Evolutionary conservation across 768 basidiomycete genomes (phyloP), one percentile per base, ranked within the genome.

Genomic region (Termitomyces titanicus): DNA sequence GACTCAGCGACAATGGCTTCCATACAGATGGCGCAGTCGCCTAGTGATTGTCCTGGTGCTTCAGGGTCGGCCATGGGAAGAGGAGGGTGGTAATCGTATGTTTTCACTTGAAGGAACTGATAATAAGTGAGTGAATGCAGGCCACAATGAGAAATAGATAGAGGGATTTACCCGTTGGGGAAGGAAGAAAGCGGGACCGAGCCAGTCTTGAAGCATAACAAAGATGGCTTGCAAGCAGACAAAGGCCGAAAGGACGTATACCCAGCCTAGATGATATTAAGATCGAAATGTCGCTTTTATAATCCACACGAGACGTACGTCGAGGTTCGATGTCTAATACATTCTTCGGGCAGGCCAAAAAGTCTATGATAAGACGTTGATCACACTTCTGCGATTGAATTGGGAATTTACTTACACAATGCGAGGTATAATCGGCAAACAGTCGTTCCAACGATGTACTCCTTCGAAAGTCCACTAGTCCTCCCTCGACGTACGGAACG

Each of bases 21-120:
- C 92, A 96, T 94, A 64, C 94, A 96, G 50, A 97, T 95, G 6
- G 92, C 83, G 63, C 94, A 97, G 65, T 95, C 92, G 7, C 90
- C 92, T 15, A 92, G 72, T 3, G 87, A 80, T 60, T 86, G 83
- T 43, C 87, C 86, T 2, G 86, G 85, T 2, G 88, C 79, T 66
- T 94, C 92, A 0, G 87, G 67, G 64, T 93, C 89, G 0, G 85
- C 77, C 1, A 81, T 59, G 0, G 90, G 87, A 37, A 96, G 72
- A 3, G 79, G 75, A 7, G 92, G 94, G 67, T 95, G 94, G 63
- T 96, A 97, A 66, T 96, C 82, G 71, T 95, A 92, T 17, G 75
- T 70, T 61, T 87, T 82, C 6, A 76, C 70, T 18, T 76, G 74
- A 2, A 79, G 74, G 58, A 82, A 87, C 89, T 93, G 54, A 20